These are phyloP conservation scores for Adenanthera pavonina DNA, from an alignment of 306 rosid genomes.

Conservation along the genomic window DNA sequence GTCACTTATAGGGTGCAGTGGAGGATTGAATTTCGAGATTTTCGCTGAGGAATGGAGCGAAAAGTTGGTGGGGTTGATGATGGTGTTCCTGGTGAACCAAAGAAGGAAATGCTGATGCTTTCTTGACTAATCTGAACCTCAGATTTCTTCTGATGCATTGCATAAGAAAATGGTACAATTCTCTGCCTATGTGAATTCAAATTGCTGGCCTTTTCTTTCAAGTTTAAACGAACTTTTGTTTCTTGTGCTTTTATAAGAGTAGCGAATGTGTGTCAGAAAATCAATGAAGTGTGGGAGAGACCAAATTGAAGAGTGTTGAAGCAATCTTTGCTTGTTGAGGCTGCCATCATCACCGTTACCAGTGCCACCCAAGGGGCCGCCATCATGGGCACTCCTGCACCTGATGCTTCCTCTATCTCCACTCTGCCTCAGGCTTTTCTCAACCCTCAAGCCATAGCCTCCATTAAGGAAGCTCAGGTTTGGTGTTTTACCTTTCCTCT, in stretches of 20 bases:
- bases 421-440: too few species aligned
- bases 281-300: neutral
- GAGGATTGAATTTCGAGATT: constrained; percentile 42
- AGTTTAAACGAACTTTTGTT: neutral
- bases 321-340: too few species aligned
- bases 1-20: constrained; percentile 68
- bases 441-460: too few species aligned
- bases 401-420: too few species aligned
- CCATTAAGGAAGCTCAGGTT: too few species aligned
- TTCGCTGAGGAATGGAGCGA: constrained; percentile 37
- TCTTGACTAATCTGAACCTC: constrained; percentile 99
- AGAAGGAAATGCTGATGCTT: constrained; percentile 94
- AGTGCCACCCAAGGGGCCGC: too few species aligned
- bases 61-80: constrained; percentile 34
- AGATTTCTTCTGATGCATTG: constrained; percentile 99
- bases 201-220: neutral
- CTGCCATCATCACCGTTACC: too few species aligned
- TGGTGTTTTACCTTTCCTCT: too few species aligned
- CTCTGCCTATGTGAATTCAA: neutral
- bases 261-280: neutral
- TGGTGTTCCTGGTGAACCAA: constrained; percentile 52
- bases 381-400: too few species aligned
- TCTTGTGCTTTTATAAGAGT: neutral
- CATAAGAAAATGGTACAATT: constrained; percentile 41
- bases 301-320: too few species aligned